Evolutionary conservation across 1,284 basidiomycete genomes (phyloP).

Genomic region (Rhodofomes roseus): DNA sequence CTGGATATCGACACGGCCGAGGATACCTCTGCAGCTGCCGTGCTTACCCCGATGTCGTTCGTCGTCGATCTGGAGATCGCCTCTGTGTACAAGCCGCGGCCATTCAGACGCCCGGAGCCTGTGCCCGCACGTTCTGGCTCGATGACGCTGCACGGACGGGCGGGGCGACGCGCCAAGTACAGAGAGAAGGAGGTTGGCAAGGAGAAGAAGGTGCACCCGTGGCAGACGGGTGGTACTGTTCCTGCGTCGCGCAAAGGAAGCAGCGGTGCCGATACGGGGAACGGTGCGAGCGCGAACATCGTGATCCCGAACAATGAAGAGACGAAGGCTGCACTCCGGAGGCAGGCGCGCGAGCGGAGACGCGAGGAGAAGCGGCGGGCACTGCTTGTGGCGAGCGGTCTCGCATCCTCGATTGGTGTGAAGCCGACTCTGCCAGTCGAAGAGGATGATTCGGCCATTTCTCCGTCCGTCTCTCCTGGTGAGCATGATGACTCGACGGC

Average conservation of each 20-base stretch:
- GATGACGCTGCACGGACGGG: constrained; percentile 25
- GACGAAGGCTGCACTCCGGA: constrained; percentile 36
- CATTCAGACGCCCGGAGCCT: constrained; percentile 38
- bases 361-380: constrained; percentile 32
- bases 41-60: constrained; percentile 20
- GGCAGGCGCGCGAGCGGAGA: constrained; percentile 48
- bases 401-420: neutral
- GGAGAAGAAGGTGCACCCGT: constrained; percentile 23
- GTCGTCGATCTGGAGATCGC: constrained; percentile 61
- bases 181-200: constrained; percentile 15
- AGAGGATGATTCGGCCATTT: neutral
- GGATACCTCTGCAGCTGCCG: constrained; percentile 4
- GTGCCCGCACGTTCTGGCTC: constrained; percentile 22
- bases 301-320: constrained; percentile 17
- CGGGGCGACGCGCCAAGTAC: constrained; percentile 35
- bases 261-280: neutral
- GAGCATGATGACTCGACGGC: neutral
- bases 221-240: constrained; percentile 13
- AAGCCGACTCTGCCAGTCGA: neutral
- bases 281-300: constrained; percentile 6
- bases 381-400: neutral
- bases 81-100: constrained; percentile 68
- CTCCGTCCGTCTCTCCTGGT: neutral
- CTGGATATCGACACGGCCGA: constrained; percentile 20
- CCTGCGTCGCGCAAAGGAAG: constrained; percentile 1